Percentiles rank a stretch among this genome's conserved stretches.
phyloP scores from a whole-genome alignment of 805 yeast genomes.

The baker's yeast (Saccharomyces cerevisiae) region DNA sequence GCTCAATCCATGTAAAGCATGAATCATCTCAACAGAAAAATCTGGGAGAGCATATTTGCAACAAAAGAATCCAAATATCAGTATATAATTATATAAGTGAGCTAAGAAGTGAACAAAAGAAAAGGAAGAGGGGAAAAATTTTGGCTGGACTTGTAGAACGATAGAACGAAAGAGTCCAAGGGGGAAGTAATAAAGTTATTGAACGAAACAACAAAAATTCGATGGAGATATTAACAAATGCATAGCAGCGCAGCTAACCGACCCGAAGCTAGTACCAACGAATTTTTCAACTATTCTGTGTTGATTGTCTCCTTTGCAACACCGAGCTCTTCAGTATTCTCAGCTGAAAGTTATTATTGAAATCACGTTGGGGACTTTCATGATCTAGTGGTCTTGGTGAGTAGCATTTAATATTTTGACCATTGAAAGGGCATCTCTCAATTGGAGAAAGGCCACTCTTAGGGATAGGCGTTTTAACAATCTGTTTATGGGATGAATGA shows the following conservation, averaged over 20 bases:
- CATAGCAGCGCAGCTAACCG: not conserved
- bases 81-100: not conserved
- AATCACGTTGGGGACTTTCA: not conserved
- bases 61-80: not conserved
- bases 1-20: not conserved
- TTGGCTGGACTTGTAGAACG: not conserved
- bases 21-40: not conserved
- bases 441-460: not conserved
- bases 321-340: conserved; percentile 23
- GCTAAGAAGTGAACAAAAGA: not conserved
- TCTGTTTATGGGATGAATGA: not conserved
- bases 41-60: not conserved
- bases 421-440: not conserved
- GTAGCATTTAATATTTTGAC: not conserved
- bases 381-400: not conserved
- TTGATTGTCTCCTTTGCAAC: conserved; percentile 18
- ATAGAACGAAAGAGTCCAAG: not conserved
- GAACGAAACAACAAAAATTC: not conserved
- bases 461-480: conserved; percentile 4
- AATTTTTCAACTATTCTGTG: conserved; percentile 2
- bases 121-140: not conserved
- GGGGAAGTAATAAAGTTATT: not conserved
- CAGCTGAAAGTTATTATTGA: conserved; percentile 9
- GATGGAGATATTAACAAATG: not conserved
- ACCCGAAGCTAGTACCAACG: not conserved